These are phyloP conservation scores for Sedum album DNA, from an alignment of 164 flowering plant species.

Conservation along the genomic window DNA sequence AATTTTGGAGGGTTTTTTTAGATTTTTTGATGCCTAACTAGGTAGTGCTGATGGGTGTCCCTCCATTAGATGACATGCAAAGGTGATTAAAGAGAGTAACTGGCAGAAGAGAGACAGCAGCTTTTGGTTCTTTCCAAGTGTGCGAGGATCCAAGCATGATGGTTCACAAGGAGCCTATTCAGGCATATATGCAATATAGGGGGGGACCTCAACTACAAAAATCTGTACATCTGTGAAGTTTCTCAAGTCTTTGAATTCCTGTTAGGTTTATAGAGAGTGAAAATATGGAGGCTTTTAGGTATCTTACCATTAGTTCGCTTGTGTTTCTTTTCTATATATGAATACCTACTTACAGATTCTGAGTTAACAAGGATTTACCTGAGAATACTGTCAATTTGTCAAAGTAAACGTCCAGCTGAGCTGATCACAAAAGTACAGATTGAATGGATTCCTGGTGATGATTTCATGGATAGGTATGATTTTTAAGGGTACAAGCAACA, in stretches of 20 bases:
- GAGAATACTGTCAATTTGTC: no score
- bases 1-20: not conserved
- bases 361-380: not conserved
- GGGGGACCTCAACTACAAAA: not conserved
- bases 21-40: not conserved
- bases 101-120: not conserved
- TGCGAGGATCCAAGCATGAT: not conserved
- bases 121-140: not conserved
- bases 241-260: not conserved
- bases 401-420: not conserved
- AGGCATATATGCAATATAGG: not conserved
- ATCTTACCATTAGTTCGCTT: not conserved
- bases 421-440: not conserved
- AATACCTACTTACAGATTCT: not conserved
- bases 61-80: slow-evolving; percentile 3
- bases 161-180: not conserved
- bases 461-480: not conserved
- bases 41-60: not conserved
- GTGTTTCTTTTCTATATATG: not conserved
- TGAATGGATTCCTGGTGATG: not conserved
- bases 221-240: slow-evolving; percentile 4
- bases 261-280: slow-evolving; percentile 7
- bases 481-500: not conserved
- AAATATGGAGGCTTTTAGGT: not conserved
- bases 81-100: slow-evolving; percentile 1